Conservation (phyloP, 768 basidiomycete species). For the Termitomyces sp. region DNA sequence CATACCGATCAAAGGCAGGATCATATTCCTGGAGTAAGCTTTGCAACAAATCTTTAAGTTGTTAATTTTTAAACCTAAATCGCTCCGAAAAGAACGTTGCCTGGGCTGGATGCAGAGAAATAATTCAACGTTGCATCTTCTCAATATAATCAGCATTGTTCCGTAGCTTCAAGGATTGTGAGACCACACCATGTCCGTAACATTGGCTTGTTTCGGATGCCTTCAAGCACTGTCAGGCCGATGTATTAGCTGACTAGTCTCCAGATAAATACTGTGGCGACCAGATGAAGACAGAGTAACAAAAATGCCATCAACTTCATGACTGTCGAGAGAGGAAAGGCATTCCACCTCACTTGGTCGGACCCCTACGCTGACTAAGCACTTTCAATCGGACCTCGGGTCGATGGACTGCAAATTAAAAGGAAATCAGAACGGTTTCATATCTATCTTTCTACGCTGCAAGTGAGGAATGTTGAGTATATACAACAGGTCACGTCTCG, state of each 20-base stretch:
- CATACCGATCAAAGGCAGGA: background rate
- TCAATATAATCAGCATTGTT: too few species aligned
- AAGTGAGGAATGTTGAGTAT: constrained; percentile 74
- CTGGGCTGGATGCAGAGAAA: background rate
- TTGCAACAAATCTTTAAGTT: background rate
- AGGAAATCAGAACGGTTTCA: background rate
- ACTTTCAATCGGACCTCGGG: constrained; percentile 2
- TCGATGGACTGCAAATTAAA: constrained; percentile 6
- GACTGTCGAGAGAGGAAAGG: background rate
- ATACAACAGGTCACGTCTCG: constrained; percentile 84
- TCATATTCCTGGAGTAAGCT: background rate
- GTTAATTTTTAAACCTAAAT: background rate
- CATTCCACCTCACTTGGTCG: background rate
- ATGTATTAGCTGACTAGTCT: too few species aligned
- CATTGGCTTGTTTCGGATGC: background rate
- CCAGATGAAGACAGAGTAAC: background rate
- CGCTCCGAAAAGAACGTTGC: too few species aligned
- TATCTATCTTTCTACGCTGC: background rate
- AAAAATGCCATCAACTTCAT: background rate
- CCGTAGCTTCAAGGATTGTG: background rate
- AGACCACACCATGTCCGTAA: background rate
- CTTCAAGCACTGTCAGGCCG: too few species aligned
- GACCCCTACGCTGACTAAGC: constrained; percentile 9
- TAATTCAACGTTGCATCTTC: too few species aligned
- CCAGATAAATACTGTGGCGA: background rate